Evolutionary conservation across 108 stramenopile genomes (phyloP).

Genomic region (Phaeodactylum tricornutum): DNA sequence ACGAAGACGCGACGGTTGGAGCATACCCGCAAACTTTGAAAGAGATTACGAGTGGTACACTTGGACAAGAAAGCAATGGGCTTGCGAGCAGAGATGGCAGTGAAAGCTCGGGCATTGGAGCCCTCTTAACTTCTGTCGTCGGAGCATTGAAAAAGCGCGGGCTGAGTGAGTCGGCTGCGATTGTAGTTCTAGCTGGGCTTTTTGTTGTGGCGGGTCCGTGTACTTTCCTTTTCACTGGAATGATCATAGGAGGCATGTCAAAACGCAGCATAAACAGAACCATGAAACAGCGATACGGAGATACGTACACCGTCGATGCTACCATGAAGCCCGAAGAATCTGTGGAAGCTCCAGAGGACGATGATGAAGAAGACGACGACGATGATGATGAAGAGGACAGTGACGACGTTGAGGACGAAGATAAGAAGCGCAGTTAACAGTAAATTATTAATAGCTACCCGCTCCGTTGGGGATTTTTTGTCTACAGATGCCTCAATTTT

Average conservation of each 20-base stretch:
- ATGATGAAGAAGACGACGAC: slow-evolving; percentile 44
- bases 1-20: slow-evolving; percentile 22
- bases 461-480: no score
- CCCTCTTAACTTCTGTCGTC: slow-evolving; percentile 8
- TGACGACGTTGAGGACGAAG: slow-evolving; percentile 26
- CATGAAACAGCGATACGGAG: slow-evolving; percentile 42
- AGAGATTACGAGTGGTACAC: slow-evolving; percentile 20
- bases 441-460: no score
- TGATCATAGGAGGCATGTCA: slow-evolving; percentile 17
- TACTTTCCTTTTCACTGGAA: slow-evolving; percentile 6
- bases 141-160: slow-evolving; percentile 14
- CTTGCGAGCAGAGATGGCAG: not conserved
- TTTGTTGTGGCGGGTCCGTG: slow-evolving; percentile 17
- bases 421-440: no score
- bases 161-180: slow-evolving; percentile 27
- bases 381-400: slow-evolving; percentile 20
- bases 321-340: slow-evolving; percentile 27
- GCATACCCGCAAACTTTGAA: slow-evolving; percentile 24
- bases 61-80: slow-evolving; percentile 21
- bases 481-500: no score
- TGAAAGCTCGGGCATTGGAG: slow-evolving; percentile 12
- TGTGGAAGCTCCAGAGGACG: slow-evolving; percentile 35
- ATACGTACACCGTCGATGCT: slow-evolving; percentile 42
- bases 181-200: slow-evolving; percentile 16
- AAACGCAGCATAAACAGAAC: slow-evolving; percentile 26